Evolutionary conservation across 2,329 filamentous ascomycete species (phyloP), one percentile per base, ranked within the genome.

Genomic region (Teratosphaeria destructans): DNA sequence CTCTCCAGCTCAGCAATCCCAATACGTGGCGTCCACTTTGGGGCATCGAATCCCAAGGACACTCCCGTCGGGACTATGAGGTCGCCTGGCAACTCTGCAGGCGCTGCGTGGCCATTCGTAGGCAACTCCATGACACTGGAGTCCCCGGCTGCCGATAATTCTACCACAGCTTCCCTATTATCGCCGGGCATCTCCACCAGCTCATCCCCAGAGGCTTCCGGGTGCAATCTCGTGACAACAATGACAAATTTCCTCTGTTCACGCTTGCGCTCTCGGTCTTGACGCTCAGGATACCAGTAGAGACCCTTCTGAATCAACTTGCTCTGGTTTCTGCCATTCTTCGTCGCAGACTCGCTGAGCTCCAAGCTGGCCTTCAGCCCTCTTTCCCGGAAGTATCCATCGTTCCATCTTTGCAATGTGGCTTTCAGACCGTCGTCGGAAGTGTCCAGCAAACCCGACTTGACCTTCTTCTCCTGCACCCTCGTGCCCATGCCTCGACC

Each of bases 191-290:
- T 59, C 57, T 43, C 37, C 5, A 43, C 37, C 37, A 43, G 11
- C 37, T 14, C 11, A 5, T 43, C 1, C 14, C 11, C 37, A 43
- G 37, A 43, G 16, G 11, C 37, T 3, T 62, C 56, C n/a, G 59
- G 56, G 11, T 62, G 61, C 2, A 64, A 56, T 37, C 61, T 62
- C 11, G 62, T 61, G n/a, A 68, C 52, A 23, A 68, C 64, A 32
- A 68, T 62, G 12, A 64, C 62, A 27, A 63, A 68, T 52, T 67
- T 66, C 2, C 65, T 59, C 52, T 67, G 63, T n/a, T 66, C 64
- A 2, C 58, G 60, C 37, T 61, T 63, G 16, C 60, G 57, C 27
- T 65, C 60, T 10, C 63, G 58, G 7, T 65, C 61, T 34, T 67
- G 63, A 12, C 58, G 57, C 27, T 55, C 61, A 3, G 34, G 27